Base-by-base conservation (phyloP, 495 filamentous ascomycete species). In the Aeminium ludgeri region DNA sequence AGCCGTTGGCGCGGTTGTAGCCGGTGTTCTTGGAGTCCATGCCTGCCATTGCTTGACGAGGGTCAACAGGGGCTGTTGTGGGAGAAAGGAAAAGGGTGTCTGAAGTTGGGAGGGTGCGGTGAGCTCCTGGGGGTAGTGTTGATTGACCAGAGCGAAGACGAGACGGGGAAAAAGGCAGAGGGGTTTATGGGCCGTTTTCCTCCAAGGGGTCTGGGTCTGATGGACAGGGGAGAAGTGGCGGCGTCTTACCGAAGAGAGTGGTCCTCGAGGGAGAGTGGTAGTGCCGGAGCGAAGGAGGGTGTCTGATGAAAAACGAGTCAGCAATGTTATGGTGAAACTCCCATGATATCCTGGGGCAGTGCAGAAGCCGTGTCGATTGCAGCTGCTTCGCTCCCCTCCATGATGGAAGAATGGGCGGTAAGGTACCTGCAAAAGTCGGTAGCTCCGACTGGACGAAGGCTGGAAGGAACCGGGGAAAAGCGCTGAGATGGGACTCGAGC, bases 11-110 rank as follows among this genome's bases (percentile, higher is more conserved):
- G n/a, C 44, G 43, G 34, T 38, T 31, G 48, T 51, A 51, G 43
- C 18, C 33, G 36, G 10, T 31, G 48, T 46, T 51, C 43, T 46
- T 46, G 20, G 38, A 20, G 35, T 46, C 38, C 31, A 46, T 43
- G 33, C 38, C 17, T 16, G 38, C 44, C 38, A 43, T 51, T 43
- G 20, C 39, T 46, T 25, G 16, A 23, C 16, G 3, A 25, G 3
- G 10, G 34, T 30, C 8, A 38, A 23, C 34, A 30, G 31, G 30
- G 15, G 36, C 7, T 23, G 10, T 8, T 16, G 17, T n/a, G 19
- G 12, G n/a, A 28, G 3, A 30, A 28, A 13, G 27, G 13, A 11
- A 6, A 10, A 12, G 15, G 28, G 18, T 30, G 20, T 18, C 13
- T 20, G 38, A 29, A n/a, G 23, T 38, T 20, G 36, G 20, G 36